Evolutionary conservation across 2,329 filamentous ascomycete genomes (phyloP), one percentile per base, ranked within the genome.

Genomic region (Bipolaris sorokiniana): DNA sequence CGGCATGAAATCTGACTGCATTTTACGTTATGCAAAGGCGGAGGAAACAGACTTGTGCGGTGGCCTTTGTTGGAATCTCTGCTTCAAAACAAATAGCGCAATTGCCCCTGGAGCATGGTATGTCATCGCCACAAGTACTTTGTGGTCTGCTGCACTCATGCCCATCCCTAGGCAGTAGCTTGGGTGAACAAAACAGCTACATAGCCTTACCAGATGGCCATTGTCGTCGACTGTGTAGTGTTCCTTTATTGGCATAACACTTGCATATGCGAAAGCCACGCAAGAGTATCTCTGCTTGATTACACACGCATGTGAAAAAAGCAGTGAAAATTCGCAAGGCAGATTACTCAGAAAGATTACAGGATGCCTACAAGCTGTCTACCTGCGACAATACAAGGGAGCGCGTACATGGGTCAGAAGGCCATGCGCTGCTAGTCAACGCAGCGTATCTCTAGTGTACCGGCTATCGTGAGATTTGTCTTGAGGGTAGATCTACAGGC

Each of bases 381-480:
- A 37, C 13, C 7, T 11, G 33, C 13, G 15, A 33, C 46, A 44
- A 40, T 34, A n/a, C 23, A 31, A n/a, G 22, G 10, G 6, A 22
- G 34, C 20, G 36, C 20, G 33, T 34, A 33, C 37, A 33, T 33
- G 23, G 23, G 18, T 23, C n/a, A 28, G 26, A 34, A 34, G 36
- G 18, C 33, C 34, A 20, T 11, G 16, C 48, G 36, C 48, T 48
- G 28, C 36, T 34, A 31, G 47, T 37, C 36, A 33, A 34, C 36
- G 44, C 26, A 28, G 26, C 9, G 40, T 41, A 28, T 16, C 36
- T 20, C 42, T 58, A 41, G 34, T 26, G 38, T 48, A 49, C 50
- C 50, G 46, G 51, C 34, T 50, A 46, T 50, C 50, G 40, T 34
- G 31, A 50, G 55, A 58, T 38, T 28, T 33, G 46, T 36, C 11